phyloP scores from a whole-genome alignment of 768 basidiomycete species.

The Termitomyces sp. region DNA sequence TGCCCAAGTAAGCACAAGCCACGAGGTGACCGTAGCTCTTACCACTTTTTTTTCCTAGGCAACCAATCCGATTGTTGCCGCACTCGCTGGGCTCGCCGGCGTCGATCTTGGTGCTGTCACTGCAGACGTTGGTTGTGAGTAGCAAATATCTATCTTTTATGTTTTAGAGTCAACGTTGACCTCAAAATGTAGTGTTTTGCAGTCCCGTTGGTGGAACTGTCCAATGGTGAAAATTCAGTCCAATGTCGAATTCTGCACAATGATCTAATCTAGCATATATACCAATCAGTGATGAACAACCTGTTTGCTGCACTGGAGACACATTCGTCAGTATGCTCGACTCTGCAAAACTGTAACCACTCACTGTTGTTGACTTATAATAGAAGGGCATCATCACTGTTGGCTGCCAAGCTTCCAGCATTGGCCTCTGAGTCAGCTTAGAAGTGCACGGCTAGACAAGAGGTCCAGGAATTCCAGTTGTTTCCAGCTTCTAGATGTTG shows the following conservation, averaged over 20 bases:
- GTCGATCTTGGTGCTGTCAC: conserved; percentile 1
- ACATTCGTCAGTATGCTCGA: conserved; percentile 10
- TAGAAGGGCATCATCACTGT: conserved; percentile 12
- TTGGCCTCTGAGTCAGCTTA: background rate
- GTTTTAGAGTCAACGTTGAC: background rate
- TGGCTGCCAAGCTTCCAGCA: conserved; percentile 10
- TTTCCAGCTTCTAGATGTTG: background rate
- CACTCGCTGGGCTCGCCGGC: conserved; percentile 9
- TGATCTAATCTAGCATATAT: background rate
- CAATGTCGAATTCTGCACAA: background rate
- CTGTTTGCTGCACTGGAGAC: conserved; percentile 16
- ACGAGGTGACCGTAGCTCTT: background rate
- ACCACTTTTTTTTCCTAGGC: background rate
- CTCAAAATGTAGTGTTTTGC: conserved; percentile 10
- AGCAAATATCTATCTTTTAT: too few relatives aligned
- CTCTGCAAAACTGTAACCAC: background rate
- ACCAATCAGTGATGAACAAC: conserved; percentile 6
- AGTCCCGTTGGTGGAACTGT: conserved; percentile 2
- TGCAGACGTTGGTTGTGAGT: conserved; percentile 12
- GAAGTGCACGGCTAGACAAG: background rate
- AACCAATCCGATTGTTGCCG: background rate
- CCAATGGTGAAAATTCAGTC: background rate
- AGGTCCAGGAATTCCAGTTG: background rate
- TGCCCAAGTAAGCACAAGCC: background rate
- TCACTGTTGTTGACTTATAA: background rate